These are phyloP conservation scores for Mortierella sp. DNA, from an alignment of 371 early-diverging fungal species.

Conservation along the genomic window DNA sequence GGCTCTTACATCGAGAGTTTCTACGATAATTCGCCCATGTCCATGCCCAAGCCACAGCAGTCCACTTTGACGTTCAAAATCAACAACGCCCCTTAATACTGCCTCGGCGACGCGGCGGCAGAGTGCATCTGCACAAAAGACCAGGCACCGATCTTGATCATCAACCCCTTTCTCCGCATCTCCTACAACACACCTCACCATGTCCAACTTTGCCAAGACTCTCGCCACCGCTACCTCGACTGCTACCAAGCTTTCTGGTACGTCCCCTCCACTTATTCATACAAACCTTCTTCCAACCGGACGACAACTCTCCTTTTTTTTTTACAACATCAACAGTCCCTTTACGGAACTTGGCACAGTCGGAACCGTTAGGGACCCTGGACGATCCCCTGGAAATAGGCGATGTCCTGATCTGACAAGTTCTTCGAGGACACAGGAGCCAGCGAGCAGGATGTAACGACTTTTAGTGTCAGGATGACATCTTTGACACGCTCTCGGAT, in stretches of 20 bases:
- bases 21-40: no score
- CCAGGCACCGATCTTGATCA: slow-evolving; percentile 22
- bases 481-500: not conserved
- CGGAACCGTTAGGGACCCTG: slow-evolving; percentile 8
- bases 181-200: slow-evolving; percentile 29
- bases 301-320: not conserved
- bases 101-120: not conserved
- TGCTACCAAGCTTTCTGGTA: slow-evolving; percentile 55
- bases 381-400: not conserved
- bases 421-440: not conserved
- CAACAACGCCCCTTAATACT: not conserved
- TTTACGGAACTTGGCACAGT: not conserved
- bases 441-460: not conserved
- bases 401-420: not conserved
- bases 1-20: no score
- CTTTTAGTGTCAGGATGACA: not conserved
- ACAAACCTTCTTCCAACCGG: not conserved
- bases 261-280: slow-evolving; percentile 8
- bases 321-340: not conserved
- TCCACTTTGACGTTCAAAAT: no score
- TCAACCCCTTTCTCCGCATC: slow-evolving; percentile 29
- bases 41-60: no score
- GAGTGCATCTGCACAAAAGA: not conserved
- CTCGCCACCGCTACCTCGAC: slow-evolving; percentile 44
- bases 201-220: slow-evolving; percentile 53